Base-by-base conservation (phyloP, 257 asterid genomes). In the Solanum chilense region DNA sequence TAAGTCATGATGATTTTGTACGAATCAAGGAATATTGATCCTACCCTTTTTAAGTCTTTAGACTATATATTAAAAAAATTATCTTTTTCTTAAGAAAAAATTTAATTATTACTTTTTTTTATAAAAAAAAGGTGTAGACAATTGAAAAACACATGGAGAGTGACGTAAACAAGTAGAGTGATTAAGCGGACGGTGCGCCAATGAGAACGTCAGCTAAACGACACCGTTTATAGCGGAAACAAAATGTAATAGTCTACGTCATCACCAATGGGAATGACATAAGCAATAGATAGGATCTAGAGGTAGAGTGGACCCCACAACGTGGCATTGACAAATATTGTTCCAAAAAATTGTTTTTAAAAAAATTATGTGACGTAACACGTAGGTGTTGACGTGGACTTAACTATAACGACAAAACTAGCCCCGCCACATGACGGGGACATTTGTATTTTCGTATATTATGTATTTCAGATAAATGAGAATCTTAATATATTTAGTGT, bases 151-250 rank as follows among this genome's bases (percentile, higher is more conserved):
- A 68, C 42, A 33, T 86, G 8, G 81, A 16, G 60, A 1, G 42
- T 73, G 80, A 86, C 27, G 88, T 44, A 13, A 86, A 35, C 15
- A 42, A 12, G 44, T 12, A 11, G 66, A 31, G 8, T 21, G 77
- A 49, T 56, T 58, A 27, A 16, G 58, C 80, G 87, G 88, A 47
- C 84, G 88, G 84, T 80, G 86, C 86, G 84, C 86, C 86, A 69
- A 85, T 68, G 66, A 75, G 10, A 44, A 85, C 88, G 86, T 88
- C 83, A 88, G 77, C 88, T 68, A 80, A 80, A 88, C 18, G 88
- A 85, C 86, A 56, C 3, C 42, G 85, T 49, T 81, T 49, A 78
- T 81, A 5, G 1, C 5, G 31, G 27, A 78, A 81, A 20, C 85
- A 81, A 47, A 58, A 31, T 81, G 45, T 49, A 31, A 81, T 81